Evolutionary conservation across 1,284 basidiomycete species (phyloP).

Genomic region (Cystobasidium slooffiae): DNA sequence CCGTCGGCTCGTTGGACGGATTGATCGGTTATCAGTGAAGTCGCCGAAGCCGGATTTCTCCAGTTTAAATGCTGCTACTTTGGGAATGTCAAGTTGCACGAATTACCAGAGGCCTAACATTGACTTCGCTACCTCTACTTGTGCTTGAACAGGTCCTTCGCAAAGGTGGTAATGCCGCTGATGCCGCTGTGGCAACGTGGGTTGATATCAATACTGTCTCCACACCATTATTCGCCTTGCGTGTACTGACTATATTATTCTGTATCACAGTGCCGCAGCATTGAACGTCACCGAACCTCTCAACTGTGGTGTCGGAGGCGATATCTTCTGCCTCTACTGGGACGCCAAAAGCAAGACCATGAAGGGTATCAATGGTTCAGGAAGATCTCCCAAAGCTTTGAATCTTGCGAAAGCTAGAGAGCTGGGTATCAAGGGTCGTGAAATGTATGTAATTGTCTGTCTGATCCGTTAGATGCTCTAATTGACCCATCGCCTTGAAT

Average conservation of each 20-base stretch:
- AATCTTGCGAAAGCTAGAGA: constrained; percentile 72
- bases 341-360: constrained; percentile 66
- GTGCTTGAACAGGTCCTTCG: not conserved
- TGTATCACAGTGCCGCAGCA: constrained; percentile 30
- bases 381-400: constrained; percentile 78
- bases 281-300: constrained; percentile 44
- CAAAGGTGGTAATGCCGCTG: constrained; percentile 44
- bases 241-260: not conserved
- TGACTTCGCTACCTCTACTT: too few relatives aligned
- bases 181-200: constrained; percentile 43
- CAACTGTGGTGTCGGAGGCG: constrained; percentile 43
- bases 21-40: constrained; percentile 11
- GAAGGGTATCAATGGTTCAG: constrained; percentile 83
- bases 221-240: not conserved
- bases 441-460: constrained; percentile 48
- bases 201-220: not conserved
- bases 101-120: too few relatives aligned
- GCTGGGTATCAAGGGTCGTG: constrained; percentile 69
- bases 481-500: not conserved
- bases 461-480: not conserved
- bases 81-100: too few relatives aligned
- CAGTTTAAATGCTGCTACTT: not conserved
- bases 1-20: constrained; percentile 6
- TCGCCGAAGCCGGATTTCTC: not conserved
- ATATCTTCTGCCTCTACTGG: constrained; percentile 43